Conservation (phyloP, 257 asterid genomes). For the Ligustrum vulgare region DNA sequence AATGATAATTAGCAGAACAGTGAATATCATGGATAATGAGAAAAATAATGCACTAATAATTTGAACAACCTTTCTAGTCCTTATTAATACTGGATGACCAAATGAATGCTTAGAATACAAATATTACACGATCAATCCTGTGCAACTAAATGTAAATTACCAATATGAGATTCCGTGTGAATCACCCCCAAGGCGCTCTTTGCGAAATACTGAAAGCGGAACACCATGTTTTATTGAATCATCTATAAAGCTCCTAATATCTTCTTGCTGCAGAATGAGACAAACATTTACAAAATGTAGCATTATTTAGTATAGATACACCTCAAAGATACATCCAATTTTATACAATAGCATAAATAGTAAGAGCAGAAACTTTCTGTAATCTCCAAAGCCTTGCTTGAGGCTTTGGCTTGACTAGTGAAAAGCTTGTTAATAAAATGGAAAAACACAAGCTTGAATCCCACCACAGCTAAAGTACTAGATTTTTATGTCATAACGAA, state of each 20-base stretch:
- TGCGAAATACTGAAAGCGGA: conserved; percentile 71
- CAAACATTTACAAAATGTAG: conserved; percentile 24
- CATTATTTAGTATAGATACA: not conserved
- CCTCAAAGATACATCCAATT: not conserved
- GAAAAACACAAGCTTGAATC: not conserved
- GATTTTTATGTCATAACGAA: conserved; percentile 3
- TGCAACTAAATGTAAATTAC: conserved; percentile 40
- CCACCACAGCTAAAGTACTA: not conserved
- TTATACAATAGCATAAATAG: not conserved
- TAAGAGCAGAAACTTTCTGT: no score
- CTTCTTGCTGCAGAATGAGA: conserved; percentile 90
- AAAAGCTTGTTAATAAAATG: not conserved
- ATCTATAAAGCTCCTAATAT: conserved; percentile 78
- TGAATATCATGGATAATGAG: not conserved
- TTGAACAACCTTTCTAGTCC: not conserved
- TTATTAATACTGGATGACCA: conserved; percentile 13
- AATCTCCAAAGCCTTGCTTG: not conserved
- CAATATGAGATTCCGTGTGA: conserved; percentile 93
- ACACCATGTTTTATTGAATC: conserved; percentile 72
- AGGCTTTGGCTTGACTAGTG: not conserved
- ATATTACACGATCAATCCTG: not conserved
- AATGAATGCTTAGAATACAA: conserved; percentile 4
- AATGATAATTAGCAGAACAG: conserved; percentile 9
- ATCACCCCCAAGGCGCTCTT: conserved; percentile 92
- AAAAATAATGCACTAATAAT: conserved; percentile 13